phyloP scores from a whole-genome alignment of 306 rosid genomes.

The Cicer judaicum region DNA sequence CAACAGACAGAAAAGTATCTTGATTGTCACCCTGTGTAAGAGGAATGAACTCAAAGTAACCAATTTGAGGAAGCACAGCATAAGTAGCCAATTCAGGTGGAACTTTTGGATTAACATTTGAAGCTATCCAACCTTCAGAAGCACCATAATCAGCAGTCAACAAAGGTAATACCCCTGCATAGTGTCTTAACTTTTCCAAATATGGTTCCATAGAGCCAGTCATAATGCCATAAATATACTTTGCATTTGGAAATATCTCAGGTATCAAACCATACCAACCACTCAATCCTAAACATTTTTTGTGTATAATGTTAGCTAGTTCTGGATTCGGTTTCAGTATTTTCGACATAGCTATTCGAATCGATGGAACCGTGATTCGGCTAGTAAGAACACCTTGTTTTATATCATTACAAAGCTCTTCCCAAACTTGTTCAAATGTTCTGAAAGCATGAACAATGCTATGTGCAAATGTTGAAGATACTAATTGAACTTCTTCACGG shows the following conservation, averaged over 20 bases:
- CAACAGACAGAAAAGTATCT: constrained; percentile 28
- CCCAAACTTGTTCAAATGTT: constrained; percentile 84
- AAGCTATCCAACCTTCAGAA: constrained; percentile 95
- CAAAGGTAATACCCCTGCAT: constrained; percentile 77
- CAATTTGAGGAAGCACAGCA: constrained; percentile 83
- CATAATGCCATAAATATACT: constrained; percentile 89
- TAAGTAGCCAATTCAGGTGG: constrained; percentile 76
- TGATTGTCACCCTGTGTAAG: constrained; percentile 39
- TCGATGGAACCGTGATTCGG: constrained; percentile 58
- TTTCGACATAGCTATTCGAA: constrained; percentile 67
- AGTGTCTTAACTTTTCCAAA: constrained; percentile 78
- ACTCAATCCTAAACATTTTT: constrained; percentile 66
- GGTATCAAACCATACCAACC: constrained; percentile 93
- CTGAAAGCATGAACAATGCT: constrained; percentile 81
- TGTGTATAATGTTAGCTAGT: constrained; percentile 59
- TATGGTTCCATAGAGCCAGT: constrained; percentile 98
- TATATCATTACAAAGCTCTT: constrained; percentile 75
- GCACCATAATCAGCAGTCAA: constrained; percentile 90
- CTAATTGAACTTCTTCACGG: constrained; percentile 64
- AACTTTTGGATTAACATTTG: constrained; percentile 72
- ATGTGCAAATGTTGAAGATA: constrained; percentile 84
- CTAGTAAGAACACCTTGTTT: constrained; percentile 65
- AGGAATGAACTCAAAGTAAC: constrained; percentile 88
- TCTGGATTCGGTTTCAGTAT: constrained; percentile 79
- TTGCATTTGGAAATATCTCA: constrained; percentile 80